Conservation (phyloP, 1,139 yeast genomes). For the Tardiomyces digboiensis region DNA sequence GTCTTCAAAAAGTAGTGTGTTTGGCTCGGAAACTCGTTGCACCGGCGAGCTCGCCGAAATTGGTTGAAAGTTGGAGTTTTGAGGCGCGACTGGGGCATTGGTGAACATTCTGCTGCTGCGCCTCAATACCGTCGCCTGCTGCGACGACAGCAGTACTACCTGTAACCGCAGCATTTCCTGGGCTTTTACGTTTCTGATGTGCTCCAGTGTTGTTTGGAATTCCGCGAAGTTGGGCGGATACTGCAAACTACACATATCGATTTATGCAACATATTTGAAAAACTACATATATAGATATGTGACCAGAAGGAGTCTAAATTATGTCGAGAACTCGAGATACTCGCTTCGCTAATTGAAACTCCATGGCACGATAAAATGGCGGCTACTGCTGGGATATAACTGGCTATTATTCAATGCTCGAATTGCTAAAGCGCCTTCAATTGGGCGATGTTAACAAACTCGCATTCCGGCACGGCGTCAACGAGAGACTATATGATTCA, state of each 20-base stretch:
- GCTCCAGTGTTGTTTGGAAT: no score
- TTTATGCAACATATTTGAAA: no score
- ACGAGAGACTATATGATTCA: neutral
- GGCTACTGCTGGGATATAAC: no score
- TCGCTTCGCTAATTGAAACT: no score
- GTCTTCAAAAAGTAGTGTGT: constrained; percentile 11
- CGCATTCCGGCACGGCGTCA: neutral
- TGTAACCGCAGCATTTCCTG: constrained; percentile 35
- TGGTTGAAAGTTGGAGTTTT: neutral
- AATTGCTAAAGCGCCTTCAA: neutral
- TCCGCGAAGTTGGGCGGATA: no score
- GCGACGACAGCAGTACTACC: constrained; percentile 31
- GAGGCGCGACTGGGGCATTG: constrained; percentile 16
- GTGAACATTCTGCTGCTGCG: constrained; percentile 4
- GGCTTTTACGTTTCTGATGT: no score
- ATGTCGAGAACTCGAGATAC: no score
- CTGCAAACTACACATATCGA: no score
- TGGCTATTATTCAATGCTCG: no score
- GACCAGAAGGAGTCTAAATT: no score
- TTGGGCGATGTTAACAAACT: neutral
- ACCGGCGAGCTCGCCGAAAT: neutral
- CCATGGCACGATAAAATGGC: no score
- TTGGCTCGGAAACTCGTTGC: neutral
- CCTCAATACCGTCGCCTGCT: constrained; percentile 16
- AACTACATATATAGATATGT: no score